These are phyloP conservation scores for Podospora conica DNA, from an alignment of 495 filamentous ascomycete genomes.

Conservation along the genomic window DNA sequence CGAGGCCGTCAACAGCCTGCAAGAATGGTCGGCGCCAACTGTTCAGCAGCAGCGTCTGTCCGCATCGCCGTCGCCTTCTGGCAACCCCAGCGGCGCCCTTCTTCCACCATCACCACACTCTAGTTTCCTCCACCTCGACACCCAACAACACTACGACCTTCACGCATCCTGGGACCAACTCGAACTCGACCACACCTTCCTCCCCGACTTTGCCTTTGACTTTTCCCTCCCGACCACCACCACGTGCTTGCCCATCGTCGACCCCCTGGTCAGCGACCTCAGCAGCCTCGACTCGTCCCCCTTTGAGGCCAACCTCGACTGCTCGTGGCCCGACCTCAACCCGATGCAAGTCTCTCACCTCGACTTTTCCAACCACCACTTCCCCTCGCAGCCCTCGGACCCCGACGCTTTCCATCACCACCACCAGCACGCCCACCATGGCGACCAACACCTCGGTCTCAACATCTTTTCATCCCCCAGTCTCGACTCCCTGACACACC, in stretches of 20 bases:
- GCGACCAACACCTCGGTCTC: not conserved
- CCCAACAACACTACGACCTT: not conserved
- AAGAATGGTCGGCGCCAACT: constrained; percentile 23
- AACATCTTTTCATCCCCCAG: not conserved
- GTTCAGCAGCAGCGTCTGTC: constrained; percentile 15
- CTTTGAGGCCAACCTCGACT: not conserved
- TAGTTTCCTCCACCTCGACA: not conserved
- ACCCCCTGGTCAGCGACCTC: not conserved
- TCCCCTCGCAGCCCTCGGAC: not conserved
- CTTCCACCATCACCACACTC: not conserved
- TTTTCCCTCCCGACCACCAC: not conserved
- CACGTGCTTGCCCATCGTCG: not conserved
- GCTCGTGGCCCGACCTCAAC: constrained; percentile 4
- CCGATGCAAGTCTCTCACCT: not conserved
- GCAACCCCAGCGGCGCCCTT: constrained; percentile 4
- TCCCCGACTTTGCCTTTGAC: constrained; percentile 4
- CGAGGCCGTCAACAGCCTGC: constrained; percentile 24
- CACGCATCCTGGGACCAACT: constrained; percentile 2
- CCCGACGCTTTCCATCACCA: not conserved
- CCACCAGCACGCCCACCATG: not conserved
- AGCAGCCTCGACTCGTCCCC: not conserved
- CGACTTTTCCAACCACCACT: not conserved
- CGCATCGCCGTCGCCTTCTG: constrained; percentile 8
- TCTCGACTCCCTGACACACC: not conserved
- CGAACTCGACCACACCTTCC: constrained; percentile 1